Evolutionary conservation across 495 filamentous ascomycete genomes (phyloP).

Genomic region (Achaetomiella virescens): DNA sequence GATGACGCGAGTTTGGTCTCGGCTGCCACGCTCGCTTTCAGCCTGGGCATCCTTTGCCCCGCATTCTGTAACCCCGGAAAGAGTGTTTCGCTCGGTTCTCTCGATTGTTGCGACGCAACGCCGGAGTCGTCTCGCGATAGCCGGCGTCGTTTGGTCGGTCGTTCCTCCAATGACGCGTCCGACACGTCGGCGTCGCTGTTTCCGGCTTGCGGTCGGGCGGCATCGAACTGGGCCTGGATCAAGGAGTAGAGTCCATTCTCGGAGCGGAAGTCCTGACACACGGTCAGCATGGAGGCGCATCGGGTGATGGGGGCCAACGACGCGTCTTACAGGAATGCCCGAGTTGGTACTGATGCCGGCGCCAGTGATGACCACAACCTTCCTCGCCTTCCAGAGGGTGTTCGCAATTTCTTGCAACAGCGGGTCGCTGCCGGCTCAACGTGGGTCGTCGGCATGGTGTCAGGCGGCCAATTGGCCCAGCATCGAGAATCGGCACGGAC

Average conservation of each 20-base stretch:
- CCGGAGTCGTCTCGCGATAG: slow-evolving; percentile 21
- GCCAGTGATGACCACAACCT: slow-evolving; percentile 61
- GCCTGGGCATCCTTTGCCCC: background rate
- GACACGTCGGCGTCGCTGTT: slow-evolving; percentile 12
- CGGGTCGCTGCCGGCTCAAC: slow-evolving; percentile 42
- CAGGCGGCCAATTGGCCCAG: background rate
- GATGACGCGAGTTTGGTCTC: background rate
- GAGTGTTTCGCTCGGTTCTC: background rate
- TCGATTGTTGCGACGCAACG: slow-evolving; percentile 11
- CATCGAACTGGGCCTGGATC: slow-evolving; percentile 59
- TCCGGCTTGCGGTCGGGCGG: slow-evolving; percentile 23
- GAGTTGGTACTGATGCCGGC: slow-evolving; percentile 70
- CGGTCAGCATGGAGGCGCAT: slow-evolving; percentile 19
- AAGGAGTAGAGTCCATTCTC: slow-evolving; percentile 63
- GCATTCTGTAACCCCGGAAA: slow-evolving; percentile 2
- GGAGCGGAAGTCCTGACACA: slow-evolving; percentile 61
- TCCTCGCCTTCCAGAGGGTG: slow-evolving; percentile 52
- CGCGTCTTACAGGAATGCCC: slow-evolving; percentile 55
- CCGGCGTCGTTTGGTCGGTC: slow-evolving; percentile 42
- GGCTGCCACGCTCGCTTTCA: background rate
- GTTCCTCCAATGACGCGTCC: slow-evolving; percentile 19
- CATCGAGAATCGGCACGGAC: background rate
- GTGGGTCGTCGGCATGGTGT: slow-evolving; percentile 50
- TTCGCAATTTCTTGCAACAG: slow-evolving; percentile 58
- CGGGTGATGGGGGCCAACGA: background rate